Evolutionary conservation across 345 rosid species (phyloP).

Genomic region (Arabis alpina): DNA sequence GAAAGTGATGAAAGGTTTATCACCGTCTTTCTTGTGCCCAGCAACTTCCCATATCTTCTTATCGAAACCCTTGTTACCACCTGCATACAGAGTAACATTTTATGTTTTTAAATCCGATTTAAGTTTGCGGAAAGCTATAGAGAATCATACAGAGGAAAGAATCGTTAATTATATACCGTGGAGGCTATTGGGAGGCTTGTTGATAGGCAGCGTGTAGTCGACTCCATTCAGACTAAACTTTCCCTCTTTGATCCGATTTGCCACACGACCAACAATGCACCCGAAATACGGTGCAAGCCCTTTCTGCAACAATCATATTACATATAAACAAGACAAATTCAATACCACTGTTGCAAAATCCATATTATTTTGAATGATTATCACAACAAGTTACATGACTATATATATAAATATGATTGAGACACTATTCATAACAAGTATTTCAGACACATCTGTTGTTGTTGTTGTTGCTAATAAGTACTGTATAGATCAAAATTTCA

Average conservation of each 20-base stretch:
- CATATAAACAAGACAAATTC: background rate
- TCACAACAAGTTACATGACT: background rate
- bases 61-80: constrained; percentile 88
- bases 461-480: background rate
- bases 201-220: constrained; percentile 71
- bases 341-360: background rate
- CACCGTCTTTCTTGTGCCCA: constrained; percentile 60
- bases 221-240: constrained; percentile 77
- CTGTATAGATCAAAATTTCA: background rate
- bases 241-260: constrained; percentile 85
- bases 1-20: constrained; percentile 72
- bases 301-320: constrained; percentile 51
- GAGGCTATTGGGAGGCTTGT: constrained; percentile 92
- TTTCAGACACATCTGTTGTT: constrained; percentile 15
- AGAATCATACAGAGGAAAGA: constrained; percentile 13
- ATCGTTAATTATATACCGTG: constrained; percentile 66
- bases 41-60: constrained; percentile 78
- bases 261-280: constrained; percentile 95
- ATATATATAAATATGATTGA: background rate
- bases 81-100: constrained; percentile 44
- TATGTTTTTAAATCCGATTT: background rate
- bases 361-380: background rate
- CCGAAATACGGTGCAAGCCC: constrained; percentile 85
- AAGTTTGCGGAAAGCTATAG: background rate
- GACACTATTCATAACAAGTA: constrained; percentile 2